phyloP scores from a whole-genome alignment of 2,329 filamentous ascomycete genomes.

The Knoxdaviesia capensis region DNA sequence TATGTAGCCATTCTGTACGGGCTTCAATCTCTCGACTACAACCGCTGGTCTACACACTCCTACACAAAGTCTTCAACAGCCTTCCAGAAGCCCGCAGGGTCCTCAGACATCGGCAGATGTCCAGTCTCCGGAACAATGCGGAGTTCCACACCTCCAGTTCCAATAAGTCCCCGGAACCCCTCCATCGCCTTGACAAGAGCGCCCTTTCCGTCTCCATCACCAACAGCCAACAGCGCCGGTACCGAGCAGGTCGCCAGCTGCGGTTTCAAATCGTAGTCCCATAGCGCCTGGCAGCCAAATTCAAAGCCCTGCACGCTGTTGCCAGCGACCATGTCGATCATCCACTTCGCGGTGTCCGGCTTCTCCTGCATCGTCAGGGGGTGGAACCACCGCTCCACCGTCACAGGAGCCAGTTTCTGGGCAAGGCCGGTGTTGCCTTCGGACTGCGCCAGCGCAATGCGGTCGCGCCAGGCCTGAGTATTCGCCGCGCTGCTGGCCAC shows the following conservation, averaged over 20 bases:
- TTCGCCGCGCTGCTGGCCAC: slow-evolving; percentile 51
- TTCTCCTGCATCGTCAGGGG: slow-evolving; percentile 22
- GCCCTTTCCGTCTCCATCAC: slow-evolving; percentile 48
- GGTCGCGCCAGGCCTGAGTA: slow-evolving; percentile 59
- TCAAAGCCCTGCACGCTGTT: slow-evolving; percentile 55
- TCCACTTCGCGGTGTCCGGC: slow-evolving; percentile 26
- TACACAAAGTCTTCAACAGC: slow-evolving; percentile 39
- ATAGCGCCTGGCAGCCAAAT: slow-evolving; percentile 48
- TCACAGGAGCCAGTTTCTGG: slow-evolving; percentile 43
- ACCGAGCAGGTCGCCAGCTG: slow-evolving; percentile 32
- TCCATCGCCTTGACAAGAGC: slow-evolving; percentile 65
- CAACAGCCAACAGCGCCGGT: slow-evolving; percentile 49
- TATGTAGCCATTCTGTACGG: background rate
- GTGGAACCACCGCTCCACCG: slow-evolving; percentile 66
- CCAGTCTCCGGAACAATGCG: slow-evolving; percentile 50
- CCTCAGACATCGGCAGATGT: slow-evolving; percentile 72
- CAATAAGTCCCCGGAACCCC: slow-evolving; percentile 41
- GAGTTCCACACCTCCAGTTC: slow-evolving; percentile 33
- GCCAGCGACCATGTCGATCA: slow-evolving; percentile 45
- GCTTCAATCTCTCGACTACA: background rate
- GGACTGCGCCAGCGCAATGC: slow-evolving; percentile 44
- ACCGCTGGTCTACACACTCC: background rate
- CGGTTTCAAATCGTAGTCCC: slow-evolving; percentile 46
- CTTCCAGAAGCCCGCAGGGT: slow-evolving; percentile 44
- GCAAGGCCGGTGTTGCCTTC: slow-evolving; percentile 38